These are phyloP conservation scores for Rhizophora apiculata DNA, from an alignment of 345 rosid species.

Conservation along the genomic window DNA sequence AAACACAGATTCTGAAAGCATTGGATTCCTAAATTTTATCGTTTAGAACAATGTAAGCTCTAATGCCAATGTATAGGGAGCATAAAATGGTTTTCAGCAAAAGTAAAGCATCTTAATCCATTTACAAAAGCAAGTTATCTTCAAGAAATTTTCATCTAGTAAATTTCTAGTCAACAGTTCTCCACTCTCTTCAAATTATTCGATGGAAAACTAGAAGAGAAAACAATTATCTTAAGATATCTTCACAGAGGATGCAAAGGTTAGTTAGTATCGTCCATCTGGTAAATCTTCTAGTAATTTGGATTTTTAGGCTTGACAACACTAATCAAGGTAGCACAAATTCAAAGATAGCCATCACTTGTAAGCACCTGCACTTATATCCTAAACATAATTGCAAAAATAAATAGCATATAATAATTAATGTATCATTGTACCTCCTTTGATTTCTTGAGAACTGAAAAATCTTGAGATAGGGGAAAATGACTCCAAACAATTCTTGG, in stretches of 20 bases:
- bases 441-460: slow-evolving; percentile 47
- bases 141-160: not conserved
- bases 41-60: too few species aligned
- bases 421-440: slow-evolving; percentile 55
- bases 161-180: not conserved
- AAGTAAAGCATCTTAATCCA: not conserved
- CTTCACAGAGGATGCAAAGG: not conserved
- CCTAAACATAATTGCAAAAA: too few species aligned
- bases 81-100: not conserved
- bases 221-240: slow-evolving; percentile 8
- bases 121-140: not conserved
- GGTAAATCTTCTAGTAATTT: too few species aligned
- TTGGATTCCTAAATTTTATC: too few species aligned
- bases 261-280: not conserved
- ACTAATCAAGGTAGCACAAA: too few species aligned
- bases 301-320: too few species aligned
- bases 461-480: slow-evolving; percentile 59
- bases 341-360: too few species aligned
- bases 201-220: not conserved
- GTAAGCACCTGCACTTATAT: too few species aligned
- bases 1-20: too few species aligned
- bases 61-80: too few species aligned
- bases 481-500: slow-evolving; percentile 57
- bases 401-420: not conserved
- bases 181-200: not conserved